Conservation (phyloP, 2,329 filamentous ascomycete genomes). For the Pyrenophora teres region DNA sequence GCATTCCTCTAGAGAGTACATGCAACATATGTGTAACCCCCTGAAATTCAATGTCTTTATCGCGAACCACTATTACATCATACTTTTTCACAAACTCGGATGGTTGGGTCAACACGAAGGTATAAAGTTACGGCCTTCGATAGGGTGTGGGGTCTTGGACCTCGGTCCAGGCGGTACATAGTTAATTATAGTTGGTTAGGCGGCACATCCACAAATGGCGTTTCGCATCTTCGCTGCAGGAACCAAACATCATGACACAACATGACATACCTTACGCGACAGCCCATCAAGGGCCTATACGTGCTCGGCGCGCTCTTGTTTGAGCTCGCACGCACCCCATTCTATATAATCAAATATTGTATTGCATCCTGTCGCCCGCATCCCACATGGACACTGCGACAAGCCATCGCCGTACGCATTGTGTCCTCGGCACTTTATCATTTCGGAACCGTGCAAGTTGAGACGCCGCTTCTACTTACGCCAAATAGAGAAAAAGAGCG, state of each 20-base stretch:
- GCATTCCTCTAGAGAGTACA: too few relatives aligned
- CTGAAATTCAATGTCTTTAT: too few relatives aligned
- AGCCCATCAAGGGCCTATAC: constrained; percentile 51
- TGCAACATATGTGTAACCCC: too few relatives aligned
- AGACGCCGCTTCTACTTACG: constrained; percentile 40
- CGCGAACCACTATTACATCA: too few relatives aligned
- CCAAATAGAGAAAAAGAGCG: constrained; percentile 48
- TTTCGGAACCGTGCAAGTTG: constrained; percentile 31
- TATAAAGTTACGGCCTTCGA: too few relatives aligned
- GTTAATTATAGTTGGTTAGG: neutral
- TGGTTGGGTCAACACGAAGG: too few relatives aligned
- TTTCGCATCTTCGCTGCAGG: neutral
- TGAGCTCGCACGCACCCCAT: constrained; percentile 45
- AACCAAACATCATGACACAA: neutral
- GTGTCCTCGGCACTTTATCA: constrained; percentile 43
- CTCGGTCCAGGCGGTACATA: constrained; percentile 1
- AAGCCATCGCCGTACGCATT: constrained; percentile 45
- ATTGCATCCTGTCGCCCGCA: constrained; percentile 46
- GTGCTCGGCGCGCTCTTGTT: constrained; percentile 42
- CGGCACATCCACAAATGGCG: neutral
- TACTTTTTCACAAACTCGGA: too few relatives aligned
- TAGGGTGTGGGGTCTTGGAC: neutral
- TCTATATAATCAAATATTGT: constrained; percentile 49
- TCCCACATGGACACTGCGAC: constrained; percentile 47
- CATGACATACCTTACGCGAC: constrained; percentile 32